Evolutionary conservation across 257 asterid genomes (phyloP), one percentile per base, ranked within the genome.

Genomic region (Lantana camara): DNA sequence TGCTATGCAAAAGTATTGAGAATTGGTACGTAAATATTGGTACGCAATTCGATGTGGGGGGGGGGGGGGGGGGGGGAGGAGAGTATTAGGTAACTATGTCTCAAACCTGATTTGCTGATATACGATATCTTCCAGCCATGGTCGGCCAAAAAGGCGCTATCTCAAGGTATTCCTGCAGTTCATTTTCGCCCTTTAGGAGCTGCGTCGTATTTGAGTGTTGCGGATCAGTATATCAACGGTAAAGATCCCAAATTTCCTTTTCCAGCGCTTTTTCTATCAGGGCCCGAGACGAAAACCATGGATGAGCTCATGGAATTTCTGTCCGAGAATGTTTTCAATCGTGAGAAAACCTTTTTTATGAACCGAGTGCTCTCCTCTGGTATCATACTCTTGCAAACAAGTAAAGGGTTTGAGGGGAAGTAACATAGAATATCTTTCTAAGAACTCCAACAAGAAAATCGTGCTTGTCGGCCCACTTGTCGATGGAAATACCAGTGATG

Each of bases 391-490:
- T 12, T 66, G n/a, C 77, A 78, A 37, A 66, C 77, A 13, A 68
- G 68, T 17, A 57, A 52, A 49, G 77, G 32, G 57, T 15, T 77
- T 3, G 83, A 81, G 40, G 79, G 59, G 15, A 75, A 81, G 56
- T 77, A 78, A 77, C 61, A 53, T 74, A 0, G 75, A 72, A 24
- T 81, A 77, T 24, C 69, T 72, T 14, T 81, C 82, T 2, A 5
- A 22, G 9, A 8, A 70, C 34, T 70, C 22, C 57, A 11, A 47
- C 12, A 73, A 73, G 44, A 68, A 68, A 11, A 12, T 80, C 15
- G 45, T 77, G 13, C 74, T 74, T 3, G 64, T 74, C 9, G 85
- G 82, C 17, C 74, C 79, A 7, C 74, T 80, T 9, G 69, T 71
- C 49, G n/a, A n/a, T n/a, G n/a, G n/a, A 0, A 7, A 16, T 2